Conservation (phyloP, 1,284 basidiomycete genomes). For the Tylopilus orsonianus region DNA sequence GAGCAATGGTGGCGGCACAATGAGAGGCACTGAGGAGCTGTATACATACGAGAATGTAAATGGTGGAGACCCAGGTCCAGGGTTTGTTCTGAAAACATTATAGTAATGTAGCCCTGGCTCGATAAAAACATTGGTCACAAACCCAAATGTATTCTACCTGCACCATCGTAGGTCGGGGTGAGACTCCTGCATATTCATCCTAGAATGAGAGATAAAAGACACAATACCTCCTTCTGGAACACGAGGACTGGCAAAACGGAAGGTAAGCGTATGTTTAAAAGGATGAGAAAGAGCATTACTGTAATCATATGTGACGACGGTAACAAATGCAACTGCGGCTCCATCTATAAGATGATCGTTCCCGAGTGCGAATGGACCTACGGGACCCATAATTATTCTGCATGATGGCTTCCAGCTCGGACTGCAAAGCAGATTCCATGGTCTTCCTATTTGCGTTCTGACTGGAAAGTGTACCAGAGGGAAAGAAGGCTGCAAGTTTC, state of each 20-base stretch:
- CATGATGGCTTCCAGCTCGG: background rate
- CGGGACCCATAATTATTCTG: conserved; percentile 1
- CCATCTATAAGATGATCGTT: background rate
- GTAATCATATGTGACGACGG: conserved; percentile 12
- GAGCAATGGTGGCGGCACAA: no score
- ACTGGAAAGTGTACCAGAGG: background rate
- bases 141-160: conserved; percentile 21
- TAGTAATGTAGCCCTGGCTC: background rate
- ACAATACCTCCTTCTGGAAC: conserved; percentile 10
- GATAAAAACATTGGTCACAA: background rate
- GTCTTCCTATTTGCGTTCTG: no score
- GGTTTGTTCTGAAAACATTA: no score
- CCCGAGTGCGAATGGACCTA: background rate
- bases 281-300: background rate
- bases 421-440: conserved; percentile 2
- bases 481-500: background rate
- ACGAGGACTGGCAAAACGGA: conserved; percentile 8
- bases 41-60: no score
- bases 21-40: no score
- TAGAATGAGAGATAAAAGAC: background rate
- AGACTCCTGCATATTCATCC: background rate
- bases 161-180: background rate
- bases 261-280: background rate
- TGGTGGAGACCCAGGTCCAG: no score
- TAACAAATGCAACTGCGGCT: conserved; percentile 1